These are phyloP conservation scores for Leccinum variabile DNA, from an alignment of 1,284 basidiomycete species.

Conservation along the genomic window DNA sequence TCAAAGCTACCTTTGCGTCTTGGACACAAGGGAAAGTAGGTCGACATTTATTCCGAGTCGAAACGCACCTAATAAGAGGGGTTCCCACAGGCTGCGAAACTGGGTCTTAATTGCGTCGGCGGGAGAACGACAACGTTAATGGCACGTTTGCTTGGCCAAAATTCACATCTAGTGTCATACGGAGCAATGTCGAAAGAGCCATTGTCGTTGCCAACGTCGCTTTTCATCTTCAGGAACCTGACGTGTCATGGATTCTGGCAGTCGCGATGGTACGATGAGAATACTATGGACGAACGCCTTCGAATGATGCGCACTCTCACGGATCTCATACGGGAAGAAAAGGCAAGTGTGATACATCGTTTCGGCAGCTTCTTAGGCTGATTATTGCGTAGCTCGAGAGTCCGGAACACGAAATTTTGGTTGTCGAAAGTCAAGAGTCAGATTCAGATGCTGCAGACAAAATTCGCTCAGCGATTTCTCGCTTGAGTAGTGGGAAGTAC, in stretches of 20 bases:
- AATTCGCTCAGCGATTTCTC: conserved; percentile 50
- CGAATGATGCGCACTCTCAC: conserved; percentile 53
- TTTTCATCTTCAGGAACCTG: conserved; percentile 82
- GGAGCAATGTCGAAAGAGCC: conserved; percentile 88
- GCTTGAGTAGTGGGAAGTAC: conserved; percentile 52
- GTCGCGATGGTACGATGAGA: conserved; percentile 64
- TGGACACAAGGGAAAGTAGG: conserved; percentile 62
- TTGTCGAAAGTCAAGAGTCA: conserved; percentile 47
- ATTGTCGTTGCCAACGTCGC: conserved; percentile 71
- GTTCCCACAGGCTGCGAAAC: conserved; percentile 48
- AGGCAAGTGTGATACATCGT: conserved; percentile 42
- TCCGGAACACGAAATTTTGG: conserved; percentile 67
- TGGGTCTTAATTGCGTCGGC: conserved; percentile 80
- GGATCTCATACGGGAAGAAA: conserved; percentile 49
- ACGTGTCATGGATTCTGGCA: conserved; percentile 77
- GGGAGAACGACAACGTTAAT: conserved; percentile 69
- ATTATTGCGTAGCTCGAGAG: conserved; percentile 51
- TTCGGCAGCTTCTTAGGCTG: conserved; percentile 3
- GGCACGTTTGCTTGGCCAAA: conserved; percentile 60
- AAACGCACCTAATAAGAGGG: not conserved
- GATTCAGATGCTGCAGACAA: conserved; percentile 52
- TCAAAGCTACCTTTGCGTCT: conserved; percentile 50
- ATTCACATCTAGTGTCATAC: conserved; percentile 79
- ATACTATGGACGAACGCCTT: conserved; percentile 42
- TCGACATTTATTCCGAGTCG: not conserved